Evolutionary conservation across 2,329 filamentous ascomycete genomes (phyloP).

Genomic region (Fusarium cyanostomum): DNA sequence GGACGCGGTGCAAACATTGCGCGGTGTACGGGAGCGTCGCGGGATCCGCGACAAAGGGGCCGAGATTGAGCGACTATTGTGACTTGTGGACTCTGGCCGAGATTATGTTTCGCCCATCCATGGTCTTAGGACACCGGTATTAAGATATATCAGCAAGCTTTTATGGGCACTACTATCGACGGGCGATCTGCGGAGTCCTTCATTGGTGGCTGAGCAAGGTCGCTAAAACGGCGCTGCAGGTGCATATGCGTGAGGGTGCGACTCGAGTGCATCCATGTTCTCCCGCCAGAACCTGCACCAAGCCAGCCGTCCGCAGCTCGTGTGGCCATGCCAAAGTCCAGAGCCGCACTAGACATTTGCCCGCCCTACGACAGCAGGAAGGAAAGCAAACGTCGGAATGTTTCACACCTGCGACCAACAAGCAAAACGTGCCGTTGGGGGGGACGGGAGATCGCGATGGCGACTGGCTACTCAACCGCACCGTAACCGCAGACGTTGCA

Average conservation of each 20-base stretch:
- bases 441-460: constrained; percentile 19
- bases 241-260: constrained; percentile 39
- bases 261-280: constrained; percentile 32
- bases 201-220: constrained; percentile 33
- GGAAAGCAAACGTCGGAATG: constrained; percentile 17
- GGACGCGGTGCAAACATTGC: constrained; percentile 31
- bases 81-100: constrained; percentile 40
- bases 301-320: constrained; percentile 21
- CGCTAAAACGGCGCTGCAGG: constrained; percentile 44
- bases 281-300: constrained; percentile 31
- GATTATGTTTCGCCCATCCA: constrained; percentile 45
- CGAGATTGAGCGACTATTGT: constrained; percentile 34
- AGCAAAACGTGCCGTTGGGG: constrained; percentile 3
- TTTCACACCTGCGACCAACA: constrained; percentile 17
- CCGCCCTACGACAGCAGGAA: neutral
- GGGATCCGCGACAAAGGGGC: constrained; percentile 37
- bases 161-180: constrained; percentile 28
- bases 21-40: constrained; percentile 12
- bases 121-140: constrained; percentile 37
- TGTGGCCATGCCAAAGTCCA: constrained; percentile 24
- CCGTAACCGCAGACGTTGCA: constrained; percentile 38
- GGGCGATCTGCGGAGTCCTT: constrained; percentile 8
- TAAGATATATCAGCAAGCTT: constrained; percentile 42
- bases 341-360: constrained; percentile 20
- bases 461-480: constrained; percentile 35